Evolutionary conservation across 1,139 yeast genomes (phyloP), one percentile per base, ranked within the genome.

Genomic region (Kurtzmaniella quercitrusa): DNA sequence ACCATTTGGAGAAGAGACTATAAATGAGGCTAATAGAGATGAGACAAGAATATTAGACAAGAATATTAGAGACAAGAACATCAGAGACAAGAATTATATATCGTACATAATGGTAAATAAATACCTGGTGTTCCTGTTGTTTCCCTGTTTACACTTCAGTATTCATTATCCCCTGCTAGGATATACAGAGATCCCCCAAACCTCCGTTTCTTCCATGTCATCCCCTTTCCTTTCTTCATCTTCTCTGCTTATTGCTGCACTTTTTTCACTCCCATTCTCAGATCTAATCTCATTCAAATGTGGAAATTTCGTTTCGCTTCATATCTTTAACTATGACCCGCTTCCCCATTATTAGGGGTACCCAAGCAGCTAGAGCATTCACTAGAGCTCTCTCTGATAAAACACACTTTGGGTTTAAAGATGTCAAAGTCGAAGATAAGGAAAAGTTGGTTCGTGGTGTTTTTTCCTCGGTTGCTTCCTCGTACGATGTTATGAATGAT

Each of bases 401-500:
- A 18, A 91, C 98, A 19, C 98, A 94, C 67, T 93, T 93, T 60
- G 99, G 99, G 3, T 91, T 83, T 65, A 81, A 82, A 56, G 86
- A 94, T 3, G 95, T 93, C 23, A 81, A 86, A 33, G 81, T 77
- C 50, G 79, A 79, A 18, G 89, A 89, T 51, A 93, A 93, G 68
- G 96, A 91, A 63, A 79, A 85, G 57, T 65, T 88, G 44, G 99
- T 93, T 19, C 86, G 88, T 40, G 84, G 85, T 36, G 98, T 93
- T 17, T 93, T 93, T 63, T 86, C 96, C 9, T 86, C 95, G 8
- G 98, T 93, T 36, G 98, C 98, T 3, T 81, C 93, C 33, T 90
- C 82, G 51, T 93, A 93, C 63, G 99, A 93, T 66, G 73, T 88
- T 45, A 94, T 93, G 98, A 93, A 93, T 66, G 99, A 93, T 67